Percentiles rank a stretch among this genome's conserved stretches.
Conservation (phyloP, 192 early-diverging fungal genomes). For the Oehlia diaphana region DNA sequence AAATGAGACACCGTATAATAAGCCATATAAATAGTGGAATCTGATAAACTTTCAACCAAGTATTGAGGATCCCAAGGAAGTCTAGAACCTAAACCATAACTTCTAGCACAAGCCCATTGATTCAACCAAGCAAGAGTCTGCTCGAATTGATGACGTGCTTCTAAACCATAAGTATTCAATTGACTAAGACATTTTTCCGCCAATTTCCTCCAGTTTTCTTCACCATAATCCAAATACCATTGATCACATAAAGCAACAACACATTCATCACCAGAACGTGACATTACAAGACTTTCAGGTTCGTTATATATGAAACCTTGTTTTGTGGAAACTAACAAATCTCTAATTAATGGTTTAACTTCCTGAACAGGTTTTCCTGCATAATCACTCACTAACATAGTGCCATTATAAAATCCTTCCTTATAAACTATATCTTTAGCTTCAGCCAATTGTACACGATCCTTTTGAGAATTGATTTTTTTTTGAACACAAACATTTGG, state of each 20-base stretch:
- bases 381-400: conserved; percentile 81
- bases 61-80: conserved; percentile 93
- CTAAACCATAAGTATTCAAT: conserved; percentile 80
- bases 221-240: conserved; percentile 99
- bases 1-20: conserved; percentile 98
- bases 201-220: conserved; percentile 75
- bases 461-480: conserved; percentile 97
- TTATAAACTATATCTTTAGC: conserved; percentile 97
- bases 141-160: conserved; percentile 85
- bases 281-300: conserved; percentile 91
- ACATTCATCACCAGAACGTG: conserved; percentile 95
- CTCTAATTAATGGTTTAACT: conserved; percentile 82
- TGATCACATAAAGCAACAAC: conserved; percentile 94
- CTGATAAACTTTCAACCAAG: conserved; percentile 94
- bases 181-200: conserved; percentile 75
- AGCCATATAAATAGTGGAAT: conserved; percentile 99
- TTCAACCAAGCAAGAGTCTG: conserved; percentile 89
- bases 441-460: conserved; percentile 85
- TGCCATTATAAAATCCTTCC: conserved; percentile 96
- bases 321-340: conserved; percentile 67
- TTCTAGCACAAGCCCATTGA: conserved; percentile 95
- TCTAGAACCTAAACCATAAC: conserved; percentile 88
- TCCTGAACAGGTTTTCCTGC: conserved; percentile 86
- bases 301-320: conserved; percentile 90
- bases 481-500: conserved; percentile 81